phyloP scores from a whole-genome alignment of 345 rosid species.

The Lepidium sativum region DNA sequence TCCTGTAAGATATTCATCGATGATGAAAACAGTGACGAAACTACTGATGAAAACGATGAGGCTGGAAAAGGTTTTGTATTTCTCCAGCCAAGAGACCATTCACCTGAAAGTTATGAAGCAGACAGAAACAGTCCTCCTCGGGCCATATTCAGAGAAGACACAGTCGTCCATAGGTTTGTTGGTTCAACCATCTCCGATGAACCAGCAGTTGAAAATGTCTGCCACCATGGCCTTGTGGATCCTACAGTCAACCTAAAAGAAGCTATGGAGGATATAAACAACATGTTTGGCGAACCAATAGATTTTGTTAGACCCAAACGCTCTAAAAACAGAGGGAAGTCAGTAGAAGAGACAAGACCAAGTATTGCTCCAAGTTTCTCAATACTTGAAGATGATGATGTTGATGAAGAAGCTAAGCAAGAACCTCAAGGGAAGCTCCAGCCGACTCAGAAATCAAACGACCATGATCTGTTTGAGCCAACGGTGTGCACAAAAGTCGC shows the following conservation, averaged over 20 bases:
- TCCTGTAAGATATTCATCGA: slow-evolving; percentile 57
- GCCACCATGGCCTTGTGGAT: slow-evolving; percentile 97
- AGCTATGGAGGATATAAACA: slow-evolving; percentile 91
- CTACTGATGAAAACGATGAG: slow-evolving; percentile 27
- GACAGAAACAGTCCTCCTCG: slow-evolving; percentile 33
- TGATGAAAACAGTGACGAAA: slow-evolving; percentile 40
- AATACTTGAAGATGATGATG: slow-evolving; percentile 63
- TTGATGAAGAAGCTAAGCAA: slow-evolving; percentile 51
- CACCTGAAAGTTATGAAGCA: slow-evolving; percentile 44
- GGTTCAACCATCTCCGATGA: slow-evolving; percentile 69
- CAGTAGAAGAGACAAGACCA: slow-evolving; percentile 29
- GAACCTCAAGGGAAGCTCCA: slow-evolving; percentile 24
- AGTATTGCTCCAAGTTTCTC: slow-evolving; percentile 40
- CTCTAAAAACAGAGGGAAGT: slow-evolving; percentile 48
- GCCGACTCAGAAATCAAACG: slow-evolving; percentile 28
- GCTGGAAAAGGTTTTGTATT: slow-evolving; percentile 47
- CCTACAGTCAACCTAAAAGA: slow-evolving; percentile 95
- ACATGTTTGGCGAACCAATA: slow-evolving; percentile 93
- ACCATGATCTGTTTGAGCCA: slow-evolving; percentile 60
- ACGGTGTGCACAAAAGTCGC: slow-evolving; percentile 79
- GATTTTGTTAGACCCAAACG: slow-evolving; percentile 72
- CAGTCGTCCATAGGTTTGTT: slow-evolving; percentile 76
- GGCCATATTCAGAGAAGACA: slow-evolving; percentile 67
- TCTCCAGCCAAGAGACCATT: slow-evolving; percentile 48
- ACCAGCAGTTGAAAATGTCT: slow-evolving; percentile 77